Evolutionary conservation across 2,329 filamentous ascomycete genomes (phyloP).

Genomic region (Tolypocladium cylindrosporum): DNA sequence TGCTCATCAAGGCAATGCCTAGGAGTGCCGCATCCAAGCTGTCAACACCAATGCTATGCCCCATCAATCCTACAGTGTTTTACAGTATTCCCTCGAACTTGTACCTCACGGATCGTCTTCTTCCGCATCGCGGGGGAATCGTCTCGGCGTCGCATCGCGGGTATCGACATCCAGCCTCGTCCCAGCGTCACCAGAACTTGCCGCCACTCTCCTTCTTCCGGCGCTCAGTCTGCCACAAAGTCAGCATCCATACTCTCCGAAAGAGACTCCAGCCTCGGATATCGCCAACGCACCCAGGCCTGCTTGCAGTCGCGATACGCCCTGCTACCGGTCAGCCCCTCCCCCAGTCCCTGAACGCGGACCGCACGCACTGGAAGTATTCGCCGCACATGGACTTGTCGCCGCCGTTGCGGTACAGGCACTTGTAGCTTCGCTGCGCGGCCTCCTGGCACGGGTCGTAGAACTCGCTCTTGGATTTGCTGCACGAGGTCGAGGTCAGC

Average conservation of each 20-base stretch:
- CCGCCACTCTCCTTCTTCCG: conserved; percentile 10
- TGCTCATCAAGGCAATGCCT: background rate
- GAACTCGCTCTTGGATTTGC: conserved; percentile 82
- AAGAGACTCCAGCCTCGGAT: background rate
- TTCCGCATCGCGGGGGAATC: background rate
- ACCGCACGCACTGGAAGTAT: conserved; percentile 75
- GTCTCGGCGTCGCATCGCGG: background rate
- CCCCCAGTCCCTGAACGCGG: background rate
- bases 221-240: conserved; percentile 6
- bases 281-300: conserved; percentile 58
- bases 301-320: conserved; percentile 94
- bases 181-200: conserved; percentile 9
- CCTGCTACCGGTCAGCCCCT: conserved; percentile 33
- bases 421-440: conserved; percentile 74
- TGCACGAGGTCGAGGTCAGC: conserved; percentile 24
- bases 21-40: background rate
- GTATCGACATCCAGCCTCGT: too few species aligned
- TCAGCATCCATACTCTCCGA: background rate
- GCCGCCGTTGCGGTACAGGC: conserved; percentile 77
- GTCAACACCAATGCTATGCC: background rate
- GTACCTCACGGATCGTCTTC: background rate
- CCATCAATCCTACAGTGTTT: background rate
- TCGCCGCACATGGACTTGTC: conserved; percentile 86
- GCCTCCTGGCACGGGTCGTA: conserved; percentile 95
- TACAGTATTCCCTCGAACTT: background rate